phyloP scores from a whole-genome alignment of 495 filamentous ascomycete genomes.

The Podospora sp. region DNA sequence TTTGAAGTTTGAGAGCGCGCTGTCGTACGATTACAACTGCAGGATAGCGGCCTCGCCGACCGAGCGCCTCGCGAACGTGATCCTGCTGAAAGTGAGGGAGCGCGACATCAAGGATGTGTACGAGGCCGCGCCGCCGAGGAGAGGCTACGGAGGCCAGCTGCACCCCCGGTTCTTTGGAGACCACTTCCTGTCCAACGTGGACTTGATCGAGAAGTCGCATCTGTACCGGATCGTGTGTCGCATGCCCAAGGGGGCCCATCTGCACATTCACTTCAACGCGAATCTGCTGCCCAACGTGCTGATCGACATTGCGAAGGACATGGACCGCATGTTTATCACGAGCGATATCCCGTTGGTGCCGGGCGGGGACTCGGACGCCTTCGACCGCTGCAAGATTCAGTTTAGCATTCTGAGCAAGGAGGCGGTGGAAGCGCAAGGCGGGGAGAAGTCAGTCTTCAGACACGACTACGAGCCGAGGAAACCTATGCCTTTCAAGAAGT shows the following conservation, averaged over 20 bases:
- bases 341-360: slow-evolving; percentile 43
- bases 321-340: slow-evolving; percentile 55
- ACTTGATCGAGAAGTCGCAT: slow-evolving; percentile 48
- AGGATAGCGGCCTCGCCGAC: background rate
- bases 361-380: slow-evolving; percentile 27
- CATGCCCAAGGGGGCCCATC: slow-evolving; percentile 58
- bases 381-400: slow-evolving; percentile 49
- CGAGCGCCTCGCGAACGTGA: slow-evolving; percentile 37
- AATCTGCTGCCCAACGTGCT: slow-evolving; percentile 52
- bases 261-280: slow-evolving; percentile 62
- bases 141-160: slow-evolving; percentile 35
- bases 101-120: slow-evolving; percentile 37
- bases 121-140: slow-evolving; percentile 19
- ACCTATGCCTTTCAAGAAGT: slow-evolving; percentile 44
- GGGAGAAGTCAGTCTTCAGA: slow-evolving; percentile 27
- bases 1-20: slow-evolving; percentile 14
- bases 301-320: slow-evolving; percentile 52
- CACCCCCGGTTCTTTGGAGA: slow-evolving; percentile 42
- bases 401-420: slow-evolving; percentile 49
- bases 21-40: slow-evolving; percentile 19
- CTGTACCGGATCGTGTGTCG: slow-evolving; percentile 44
- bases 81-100: slow-evolving; percentile 36
- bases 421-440: slow-evolving; percentile 20
- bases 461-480: slow-evolving; percentile 31
- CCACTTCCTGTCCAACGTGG: slow-evolving; percentile 52